Evolutionary conservation across 1,284 basidiomycete genomes (phyloP), one percentile per base, ranked within the genome.

Genomic region (Trametes pubescens): DNA sequence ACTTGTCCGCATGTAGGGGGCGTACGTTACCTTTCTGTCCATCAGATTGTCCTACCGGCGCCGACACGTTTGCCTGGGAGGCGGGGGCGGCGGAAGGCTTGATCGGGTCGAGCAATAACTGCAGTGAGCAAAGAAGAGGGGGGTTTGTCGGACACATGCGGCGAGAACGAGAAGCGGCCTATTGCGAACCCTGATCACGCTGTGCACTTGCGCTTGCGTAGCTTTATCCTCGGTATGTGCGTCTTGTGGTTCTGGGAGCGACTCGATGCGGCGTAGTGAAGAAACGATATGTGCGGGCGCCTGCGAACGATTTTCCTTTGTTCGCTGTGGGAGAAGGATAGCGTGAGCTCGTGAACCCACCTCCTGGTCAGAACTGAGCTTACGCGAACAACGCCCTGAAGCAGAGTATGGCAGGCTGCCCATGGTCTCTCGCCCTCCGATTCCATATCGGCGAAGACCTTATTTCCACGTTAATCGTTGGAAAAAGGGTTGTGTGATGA

Each of bases 101-200:
- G 66, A 63, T 29, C 51, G 70, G 66, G 47, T 69, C 69, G 57
- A 75, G 66, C 66, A 88, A 73, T 58, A 80, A 79, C 87, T 89
- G 81, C 76, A 55, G 38, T 35, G 47, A 66, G 79, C 76, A 84
- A 84, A 81, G 62, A 77, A 21, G 29, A 32, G 76, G 81, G 75
- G 76, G 57, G 69, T 73, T 74, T 69, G 81, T 84, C 79, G 78
- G 81, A 77, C 71, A 80, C 74, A 79, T 78, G 76, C 72, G 72
- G 78, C 73, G 71, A 77, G 74, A 74, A 79, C 64, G 73, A 79
- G 78, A 80, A 80, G 78, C 73, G 76, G 82, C 77, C 81, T 81
- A 80, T 74, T 83, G 85, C 88, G 84, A 87, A 90, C 88, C 87
- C 83, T 88, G 65, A 86, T 85, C 61, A 87, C 79, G 69, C 76